Base-by-base conservation (phyloP, 805 yeast species). In the Starmera quercuum region DNA sequence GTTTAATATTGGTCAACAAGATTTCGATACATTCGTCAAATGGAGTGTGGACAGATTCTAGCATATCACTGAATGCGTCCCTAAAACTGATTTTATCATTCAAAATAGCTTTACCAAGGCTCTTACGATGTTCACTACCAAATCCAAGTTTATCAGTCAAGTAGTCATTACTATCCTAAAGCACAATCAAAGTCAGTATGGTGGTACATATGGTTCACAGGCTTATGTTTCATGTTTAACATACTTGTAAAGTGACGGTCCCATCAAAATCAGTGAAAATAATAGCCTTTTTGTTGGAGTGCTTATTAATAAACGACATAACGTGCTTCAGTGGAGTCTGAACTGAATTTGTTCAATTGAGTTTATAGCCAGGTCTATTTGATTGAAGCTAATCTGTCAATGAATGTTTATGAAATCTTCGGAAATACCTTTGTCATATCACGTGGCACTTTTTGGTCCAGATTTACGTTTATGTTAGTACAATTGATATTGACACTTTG, bases 201-300 rank as follows among this genome's bases (percentile, higher is more conserved):
- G 23, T 21, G 23, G 8, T 21, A 21, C 11, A 21, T 11, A 11
- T 25, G 2, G 11, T 13, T 17, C 20, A 14, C 11, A 18, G 12
- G 13, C 22, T 20, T 16, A 28, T 16, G 13, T 14, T 23, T 11
- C 14, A 20, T 21, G 16, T 12, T 4, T 3, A 11, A 36, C 55
- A 12, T 41, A 54, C 59, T 57, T 90, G 95, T 39, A 83, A 64
- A 10, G 98, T 92, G 43, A 92, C 92, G 2, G 98, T 92, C 20
- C 99, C 99, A 56, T 92, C 99, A 76, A 94, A 92, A 58, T 92
- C 99, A 28, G 97, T 83, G 66, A 92, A 92, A 28, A 92, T 82
- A 50, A 92, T 86, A 30, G 95, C 90, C 42, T 73, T 71, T 44
- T 51, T 51, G 18, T 45, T 39, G 6, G 48, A 38, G 33, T 49